A percentile compares a stretch with the other conserved stretches of the same genome.
Conservation (phyloP, 192 early-diverging fungal genomes). For the Coemansia sp. region DNA sequence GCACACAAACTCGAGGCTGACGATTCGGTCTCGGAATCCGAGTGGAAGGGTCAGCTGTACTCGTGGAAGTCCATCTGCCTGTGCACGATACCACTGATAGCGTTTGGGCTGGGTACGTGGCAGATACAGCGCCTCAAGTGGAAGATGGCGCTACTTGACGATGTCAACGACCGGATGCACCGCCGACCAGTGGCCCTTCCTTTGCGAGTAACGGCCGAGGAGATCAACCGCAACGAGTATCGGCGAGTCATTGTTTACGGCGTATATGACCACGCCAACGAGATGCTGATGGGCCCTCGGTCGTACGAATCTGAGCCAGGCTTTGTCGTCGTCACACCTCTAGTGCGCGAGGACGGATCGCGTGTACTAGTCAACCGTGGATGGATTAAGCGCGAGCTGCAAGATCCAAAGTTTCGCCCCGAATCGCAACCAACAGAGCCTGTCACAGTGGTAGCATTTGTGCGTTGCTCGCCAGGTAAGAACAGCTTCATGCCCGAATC, state of each 20-base stretch:
- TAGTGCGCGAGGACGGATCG: slow-evolving; percentile 69
- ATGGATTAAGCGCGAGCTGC: slow-evolving; percentile 78
- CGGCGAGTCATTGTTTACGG: slow-evolving; percentile 72
- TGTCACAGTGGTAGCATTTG: slow-evolving; percentile 66
- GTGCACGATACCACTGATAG: slow-evolving; percentile 40
- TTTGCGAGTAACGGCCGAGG: slow-evolving; percentile 57
- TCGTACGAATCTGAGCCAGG: slow-evolving; percentile 69
- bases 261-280: slow-evolving; percentile 66
- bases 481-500: slow-evolving; percentile 66
- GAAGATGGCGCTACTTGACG: slow-evolving; percentile 81
- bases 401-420: slow-evolving; percentile 56
- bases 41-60: slow-evolving; percentile 44
- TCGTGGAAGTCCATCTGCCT: slow-evolving; percentile 55
- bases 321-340: slow-evolving; percentile 73
- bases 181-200: slow-evolving; percentile 69
- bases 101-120: slow-evolving; percentile 79
- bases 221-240: slow-evolving; percentile 70
- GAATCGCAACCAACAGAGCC: slow-evolving; percentile 56
- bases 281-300: slow-evolving; percentile 83
- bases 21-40: slow-evolving; percentile 38
- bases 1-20: slow-evolving; percentile 44
- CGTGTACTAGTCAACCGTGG: slow-evolving; percentile 84
- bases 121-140: slow-evolving; percentile 85
- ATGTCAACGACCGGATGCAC: slow-evolving; percentile 64
- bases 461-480: slow-evolving; percentile 55